These are phyloP conservation scores for Aspergillus ustus DNA, from an alignment of 2,329 filamentous ascomycete genomes.

Conservation along the genomic window DNA sequence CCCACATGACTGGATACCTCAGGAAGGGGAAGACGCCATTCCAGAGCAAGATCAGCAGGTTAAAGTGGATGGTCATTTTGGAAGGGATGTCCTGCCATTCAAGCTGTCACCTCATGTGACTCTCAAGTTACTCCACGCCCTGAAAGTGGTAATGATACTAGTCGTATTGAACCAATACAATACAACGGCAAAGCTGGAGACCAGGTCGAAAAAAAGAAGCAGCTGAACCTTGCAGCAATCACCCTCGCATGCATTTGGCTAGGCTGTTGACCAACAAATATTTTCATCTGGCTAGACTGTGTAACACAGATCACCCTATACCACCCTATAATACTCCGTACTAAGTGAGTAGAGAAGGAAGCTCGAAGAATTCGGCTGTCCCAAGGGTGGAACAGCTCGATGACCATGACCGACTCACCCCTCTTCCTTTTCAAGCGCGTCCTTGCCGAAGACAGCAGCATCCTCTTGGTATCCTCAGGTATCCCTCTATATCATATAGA, in stretches of 20 bases:
- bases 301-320: background rate
- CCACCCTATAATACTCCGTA: too few species aligned
- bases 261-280: background rate
- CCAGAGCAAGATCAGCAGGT: background rate
- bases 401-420: too few species aligned
- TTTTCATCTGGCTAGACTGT: background rate
- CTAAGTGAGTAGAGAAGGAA: too few species aligned
- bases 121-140: background rate
- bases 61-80: background rate
- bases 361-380: too few species aligned
- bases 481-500: too few species aligned
- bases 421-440: too few species aligned
- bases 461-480: too few species aligned
- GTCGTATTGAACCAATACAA: background rate
- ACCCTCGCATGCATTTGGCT: slow-evolving; percentile 12
- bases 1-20: background rate
- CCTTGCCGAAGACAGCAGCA: too few species aligned
- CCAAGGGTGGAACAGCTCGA: too few species aligned
- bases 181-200: background rate
- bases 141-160: slow-evolving; percentile 3
- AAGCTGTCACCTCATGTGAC: background rate
- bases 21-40: background rate
- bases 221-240: slow-evolving; percentile 14
- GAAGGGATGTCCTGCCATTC: background rate
- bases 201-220: background rate